Evolutionary conservation across 768 basidiomycete species (phyloP), one percentile per base, ranked within the genome.

Genomic region (Tulasnella sp.): DNA sequence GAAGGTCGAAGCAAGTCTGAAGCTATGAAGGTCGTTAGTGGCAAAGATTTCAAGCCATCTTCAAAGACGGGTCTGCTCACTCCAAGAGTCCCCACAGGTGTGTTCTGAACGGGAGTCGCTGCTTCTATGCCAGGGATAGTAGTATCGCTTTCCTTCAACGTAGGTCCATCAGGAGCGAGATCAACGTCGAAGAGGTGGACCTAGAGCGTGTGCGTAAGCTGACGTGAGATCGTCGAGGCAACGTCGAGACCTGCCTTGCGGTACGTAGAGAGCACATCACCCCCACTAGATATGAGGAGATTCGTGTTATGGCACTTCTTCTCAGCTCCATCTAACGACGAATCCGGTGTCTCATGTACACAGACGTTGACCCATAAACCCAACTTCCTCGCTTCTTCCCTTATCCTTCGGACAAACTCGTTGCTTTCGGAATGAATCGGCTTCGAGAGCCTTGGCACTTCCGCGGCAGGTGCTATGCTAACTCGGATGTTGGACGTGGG

Each of bases 1-100:
- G 75, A 37, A 75, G 37, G 40, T 76, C 75, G 59, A 66, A 76
- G 68, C 75, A 76, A 34, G 75, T 74, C 40, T 74, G 74, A 26
- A 74, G 69, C 74, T 74, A n/a, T 26, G 34, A 6, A 12, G 35
- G 22, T 37, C 26, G 62, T 62, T 11, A 73, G 72, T 7, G 22
- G 17, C 5, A 32, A 17, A 72, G 17, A 17, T 5, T 19, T 34
- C 32, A 32, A 44, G n/a, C 3, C 16, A 16, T 32, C 42, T 14
- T 1, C 32, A 32, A 6, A 36, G 26, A 19, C 11, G 37, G n/a
- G 16, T 40, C 7, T n/a, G 22, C 74, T 34, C n/a, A 76, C 75
- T 40, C 74, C 74, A 1, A 74, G 74, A 12, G 62, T 67, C 11
- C 75, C 75, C 36, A 69, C 73, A 14, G 75, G 75, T 7, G 75